Evolutionary conservation across 73 alveolate species (phyloP).

Genomic region (Paramecium sexaurelia): DNA sequence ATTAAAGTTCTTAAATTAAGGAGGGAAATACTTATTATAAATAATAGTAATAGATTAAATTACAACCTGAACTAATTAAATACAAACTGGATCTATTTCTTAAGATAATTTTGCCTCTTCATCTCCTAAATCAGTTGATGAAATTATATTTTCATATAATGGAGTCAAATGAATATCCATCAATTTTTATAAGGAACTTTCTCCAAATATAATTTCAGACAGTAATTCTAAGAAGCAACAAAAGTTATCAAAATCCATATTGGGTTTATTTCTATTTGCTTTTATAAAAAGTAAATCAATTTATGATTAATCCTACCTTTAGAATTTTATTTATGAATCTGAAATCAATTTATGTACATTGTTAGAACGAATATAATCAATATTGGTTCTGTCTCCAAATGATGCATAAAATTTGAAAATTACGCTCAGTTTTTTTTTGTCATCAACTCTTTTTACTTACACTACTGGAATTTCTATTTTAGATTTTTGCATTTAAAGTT

Average conservation of each 20-base stretch:
- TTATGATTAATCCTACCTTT: background rate
- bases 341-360: conserved; percentile 61
- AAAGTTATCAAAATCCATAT: conserved; percentile 67
- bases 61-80: background rate
- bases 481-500: background rate
- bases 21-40: conserved; percentile 30
- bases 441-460: background rate
- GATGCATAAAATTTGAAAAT: conserved; percentile 65
- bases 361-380: conserved; percentile 51
- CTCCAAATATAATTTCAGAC: conserved; percentile 23
- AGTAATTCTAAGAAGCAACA: conserved; percentile 31
- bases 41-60: background rate
- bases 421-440: conserved; percentile 52
- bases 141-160: conserved; percentile 58
- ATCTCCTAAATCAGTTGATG: conserved; percentile 63
- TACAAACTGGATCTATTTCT: background rate
- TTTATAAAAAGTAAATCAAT: conserved; percentile 56
- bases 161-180: conserved; percentile 49
- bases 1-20: conserved; percentile 33
- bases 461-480: background rate
- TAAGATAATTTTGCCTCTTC: conserved; percentile 44
- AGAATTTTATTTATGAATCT: conserved; percentile 27
- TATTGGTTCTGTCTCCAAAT: conserved; percentile 66
- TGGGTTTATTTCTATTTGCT: conserved; percentile 59
- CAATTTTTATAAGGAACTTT: background rate